Conservation (phyloP, 2,329 filamentous ascomycete species). For the Gyromitra esculenta region DNA sequence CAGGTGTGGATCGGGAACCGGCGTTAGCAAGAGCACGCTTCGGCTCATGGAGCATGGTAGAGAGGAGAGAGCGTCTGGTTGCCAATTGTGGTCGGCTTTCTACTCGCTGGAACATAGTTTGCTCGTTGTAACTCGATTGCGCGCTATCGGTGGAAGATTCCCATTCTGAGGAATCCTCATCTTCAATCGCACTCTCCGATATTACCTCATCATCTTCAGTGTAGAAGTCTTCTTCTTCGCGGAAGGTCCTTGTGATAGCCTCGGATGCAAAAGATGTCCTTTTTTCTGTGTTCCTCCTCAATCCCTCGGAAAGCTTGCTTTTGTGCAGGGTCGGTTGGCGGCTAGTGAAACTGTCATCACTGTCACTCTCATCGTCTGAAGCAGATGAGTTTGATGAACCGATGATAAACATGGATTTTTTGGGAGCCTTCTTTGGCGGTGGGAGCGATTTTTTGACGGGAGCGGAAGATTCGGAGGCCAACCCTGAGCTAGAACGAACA, state of each 20-base stretch:
- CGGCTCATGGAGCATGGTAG: slow-evolving; percentile 84
- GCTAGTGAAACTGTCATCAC: slow-evolving; percentile 57
- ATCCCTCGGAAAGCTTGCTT: slow-evolving; percentile 51
- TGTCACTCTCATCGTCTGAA: slow-evolving; percentile 60
- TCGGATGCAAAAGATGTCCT: slow-evolving; percentile 83
- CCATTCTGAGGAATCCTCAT: slow-evolving; percentile 70
- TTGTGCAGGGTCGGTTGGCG: slow-evolving; percentile 24
- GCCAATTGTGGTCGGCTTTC: slow-evolving; percentile 80
- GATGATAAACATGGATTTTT: slow-evolving; percentile 71
- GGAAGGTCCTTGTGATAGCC: slow-evolving; percentile 73
- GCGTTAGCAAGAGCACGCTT: slow-evolving; percentile 77
- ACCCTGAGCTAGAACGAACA: slow-evolving; percentile 70
- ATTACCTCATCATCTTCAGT: slow-evolving; percentile 72
- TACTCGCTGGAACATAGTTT: slow-evolving; percentile 85
- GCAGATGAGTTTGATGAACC: slow-evolving; percentile 59
- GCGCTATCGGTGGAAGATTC: slow-evolving; percentile 81
- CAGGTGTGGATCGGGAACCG: slow-evolving; percentile 68
- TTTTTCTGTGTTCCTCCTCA: slow-evolving; percentile 69
- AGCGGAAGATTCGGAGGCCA: slow-evolving; percentile 63
- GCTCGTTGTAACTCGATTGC: slow-evolving; percentile 82
- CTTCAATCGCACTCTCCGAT: slow-evolving; percentile 83
- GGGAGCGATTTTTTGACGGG: slow-evolving; percentile 62
- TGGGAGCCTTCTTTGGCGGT: slow-evolving; percentile 69
- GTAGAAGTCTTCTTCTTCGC: slow-evolving; percentile 63
- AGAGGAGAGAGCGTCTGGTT: slow-evolving; percentile 87